phyloP scores from a whole-genome alignment of 768 basidiomycete species.

The Tricholoma sp. region DNA sequence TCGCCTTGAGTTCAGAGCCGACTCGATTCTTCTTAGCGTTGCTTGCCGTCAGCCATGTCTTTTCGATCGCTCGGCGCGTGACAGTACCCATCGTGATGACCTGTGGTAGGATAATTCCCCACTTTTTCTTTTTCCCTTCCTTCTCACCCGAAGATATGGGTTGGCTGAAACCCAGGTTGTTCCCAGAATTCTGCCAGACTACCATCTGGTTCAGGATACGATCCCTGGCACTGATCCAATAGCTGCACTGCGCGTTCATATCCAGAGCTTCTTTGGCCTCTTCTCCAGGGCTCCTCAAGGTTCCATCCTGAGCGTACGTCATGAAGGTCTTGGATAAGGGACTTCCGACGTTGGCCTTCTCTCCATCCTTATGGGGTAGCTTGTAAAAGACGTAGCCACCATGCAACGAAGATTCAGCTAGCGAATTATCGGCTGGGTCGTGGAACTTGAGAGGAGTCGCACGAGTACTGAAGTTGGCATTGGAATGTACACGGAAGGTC shows the following conservation, averaged over 20 bases:
- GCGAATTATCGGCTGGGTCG: slow-evolving; percentile 53
- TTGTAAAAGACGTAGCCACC: slow-evolving; percentile 75
- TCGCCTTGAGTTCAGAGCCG: slow-evolving; percentile 97
- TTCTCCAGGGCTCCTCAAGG: slow-evolving; percentile 73
- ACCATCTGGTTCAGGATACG: slow-evolving; percentile 91
- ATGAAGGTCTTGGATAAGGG: slow-evolving; percentile 88
- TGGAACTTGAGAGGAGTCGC: slow-evolving; percentile 50
- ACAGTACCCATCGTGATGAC: slow-evolving; percentile 99
- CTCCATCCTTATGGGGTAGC: slow-evolving; percentile 94
- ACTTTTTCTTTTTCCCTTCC: slow-evolving; percentile 38
- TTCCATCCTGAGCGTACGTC: slow-evolving; percentile 83
- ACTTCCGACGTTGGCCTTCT: slow-evolving; percentile 90
- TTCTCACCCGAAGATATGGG: slow-evolving; percentile 10
- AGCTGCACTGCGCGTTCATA: slow-evolving; percentile 92
- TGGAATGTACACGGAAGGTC: slow-evolving; percentile 73
- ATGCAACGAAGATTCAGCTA: slow-evolving; percentile 45
- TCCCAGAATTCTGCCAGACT: slow-evolving; percentile 61
- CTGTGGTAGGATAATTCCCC: slow-evolving; percentile 93
- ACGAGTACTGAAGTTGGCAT: slow-evolving; percentile 40
- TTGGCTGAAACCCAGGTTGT: slow-evolving; percentile 48
- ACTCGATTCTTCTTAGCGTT: slow-evolving; percentile 97
- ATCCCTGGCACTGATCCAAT: slow-evolving; percentile 95
- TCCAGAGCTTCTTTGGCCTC: slow-evolving; percentile 83
- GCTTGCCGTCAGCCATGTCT: slow-evolving; percentile 96
- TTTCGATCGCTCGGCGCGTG: slow-evolving; percentile 94